These are phyloP conservation scores for Macrolepiota albuminosa DNA, from an alignment of 768 basidiomycete genomes.

Conservation along the genomic window DNA sequence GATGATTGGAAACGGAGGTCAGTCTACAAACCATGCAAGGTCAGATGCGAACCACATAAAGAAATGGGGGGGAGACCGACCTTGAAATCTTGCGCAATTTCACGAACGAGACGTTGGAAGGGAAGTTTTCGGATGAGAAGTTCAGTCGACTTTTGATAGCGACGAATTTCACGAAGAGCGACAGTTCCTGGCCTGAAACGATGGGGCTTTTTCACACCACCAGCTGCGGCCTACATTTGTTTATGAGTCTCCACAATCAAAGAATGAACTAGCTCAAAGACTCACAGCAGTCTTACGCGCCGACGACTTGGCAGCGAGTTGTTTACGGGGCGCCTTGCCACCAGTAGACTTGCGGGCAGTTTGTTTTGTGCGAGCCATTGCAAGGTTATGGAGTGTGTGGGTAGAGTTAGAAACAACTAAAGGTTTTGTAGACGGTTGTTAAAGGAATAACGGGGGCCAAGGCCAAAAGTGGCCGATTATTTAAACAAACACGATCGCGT, in stretches of 20 bases:
- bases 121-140: constrained; percentile 84
- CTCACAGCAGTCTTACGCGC: constrained; percentile 58
- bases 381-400: constrained; percentile 13
- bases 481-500: constrained; percentile 23
- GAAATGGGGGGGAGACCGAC: constrained; percentile 29
- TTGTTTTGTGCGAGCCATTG: constrained; percentile 81
- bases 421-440: not conserved
- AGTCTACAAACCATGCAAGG: constrained; percentile 36
- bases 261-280: not conserved
- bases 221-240: constrained; percentile 44
- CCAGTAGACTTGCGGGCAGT: constrained; percentile 85
- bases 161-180: constrained; percentile 84
- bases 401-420: not conserved
- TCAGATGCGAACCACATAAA: constrained; percentile 3
- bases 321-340: constrained; percentile 70
- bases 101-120: constrained; percentile 87
- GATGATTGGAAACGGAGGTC: constrained; percentile 89
- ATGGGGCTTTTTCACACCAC: constrained; percentile 94
- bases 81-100: constrained; percentile 92
- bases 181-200: constrained; percentile 82
- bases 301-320: constrained; percentile 60
- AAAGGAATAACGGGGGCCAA: not conserved
- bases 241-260: not conserved
- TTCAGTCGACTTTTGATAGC: constrained; percentile 88
- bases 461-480: constrained; percentile 12